These are phyloP conservation scores for Kentomonas sorsogonicus DNA, from an alignment of 208 protist genomes.

Conservation along the genomic window DNA sequence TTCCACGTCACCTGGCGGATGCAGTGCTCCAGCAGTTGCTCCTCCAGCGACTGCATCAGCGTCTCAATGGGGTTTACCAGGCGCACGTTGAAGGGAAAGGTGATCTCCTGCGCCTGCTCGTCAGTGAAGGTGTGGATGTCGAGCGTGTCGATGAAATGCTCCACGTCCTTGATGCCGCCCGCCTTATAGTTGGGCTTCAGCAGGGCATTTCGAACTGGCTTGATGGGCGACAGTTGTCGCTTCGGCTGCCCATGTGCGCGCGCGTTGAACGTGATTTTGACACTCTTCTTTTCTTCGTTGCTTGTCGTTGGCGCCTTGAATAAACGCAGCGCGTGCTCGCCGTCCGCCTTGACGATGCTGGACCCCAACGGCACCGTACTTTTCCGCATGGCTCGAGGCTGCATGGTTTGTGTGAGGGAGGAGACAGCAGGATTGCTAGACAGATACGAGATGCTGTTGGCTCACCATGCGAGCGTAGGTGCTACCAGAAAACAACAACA, in stretches of 20 bases:
- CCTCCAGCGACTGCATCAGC: slow-evolving; percentile 10
- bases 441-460: neutral
- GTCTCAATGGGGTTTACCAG: slow-evolving; percentile 16
- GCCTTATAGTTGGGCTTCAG: neutral
- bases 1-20: neutral
- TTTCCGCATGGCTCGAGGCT: too few species aligned
- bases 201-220: neutral
- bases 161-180: slow-evolving; percentile 16
- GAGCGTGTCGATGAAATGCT: slow-evolving; percentile 24
- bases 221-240: neutral
- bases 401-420: too few species aligned
- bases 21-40: neutral
- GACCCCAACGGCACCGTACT: slow-evolving; percentile 19
- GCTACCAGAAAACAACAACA: neutral
- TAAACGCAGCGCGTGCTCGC: slow-evolving; percentile 16
- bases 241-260: neutral
- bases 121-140: slow-evolving; percentile 38
- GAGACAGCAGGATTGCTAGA: neutral
- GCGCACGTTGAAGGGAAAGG: slow-evolving; percentile 29
- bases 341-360: slow-evolving; percentile 7
- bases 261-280: neutral
- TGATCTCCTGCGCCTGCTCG: slow-evolving; percentile 34
- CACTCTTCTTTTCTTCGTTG: slow-evolving; percentile 9
- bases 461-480: neutral
- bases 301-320: slow-evolving; percentile 23